These are phyloP conservation scores for Sarocladiaceae sp. DNA, from an alignment of 2,329 filamentous ascomycete genomes.

Conservation along the genomic window DNA sequence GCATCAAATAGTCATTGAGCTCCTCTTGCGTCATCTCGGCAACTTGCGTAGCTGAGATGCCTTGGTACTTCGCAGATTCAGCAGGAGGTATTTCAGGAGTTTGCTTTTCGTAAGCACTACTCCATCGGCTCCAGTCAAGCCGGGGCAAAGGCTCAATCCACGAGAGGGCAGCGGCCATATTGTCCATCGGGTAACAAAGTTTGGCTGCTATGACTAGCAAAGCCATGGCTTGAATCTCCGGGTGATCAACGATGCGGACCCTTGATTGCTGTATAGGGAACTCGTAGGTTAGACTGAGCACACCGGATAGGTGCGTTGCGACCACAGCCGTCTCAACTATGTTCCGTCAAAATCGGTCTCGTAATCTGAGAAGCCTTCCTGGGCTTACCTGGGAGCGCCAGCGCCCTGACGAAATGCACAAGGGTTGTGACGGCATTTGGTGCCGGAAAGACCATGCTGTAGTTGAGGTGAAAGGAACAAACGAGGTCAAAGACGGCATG, in stretches of 20 bases:
- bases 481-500: constrained; percentile 54
- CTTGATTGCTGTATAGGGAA: constrained; percentile 44
- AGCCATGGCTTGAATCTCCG: constrained; percentile 68
- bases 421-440: constrained; percentile 65
- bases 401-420: constrained; percentile 61
- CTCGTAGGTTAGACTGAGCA: constrained; percentile 43
- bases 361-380: too few species aligned
- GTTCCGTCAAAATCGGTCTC: constrained; percentile 19
- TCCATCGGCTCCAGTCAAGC: constrained; percentile 71
- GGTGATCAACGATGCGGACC: constrained; percentile 51
- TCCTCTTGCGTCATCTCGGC: constrained; percentile 53
- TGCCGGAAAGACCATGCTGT: constrained; percentile 51
- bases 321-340: constrained; percentile 46
- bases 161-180: constrained; percentile 33
- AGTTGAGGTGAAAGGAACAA: constrained; percentile 58
- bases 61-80: constrained; percentile 30
- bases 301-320: constrained; percentile 37
- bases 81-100: constrained; percentile 9
- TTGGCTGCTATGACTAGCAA: constrained; percentile 73
- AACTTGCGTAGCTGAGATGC: constrained; percentile 56
- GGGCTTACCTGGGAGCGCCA: constrained; percentile 65
- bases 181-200: constrained; percentile 69
- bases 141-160: constrained; percentile 12
- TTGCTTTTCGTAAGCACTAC: constrained; percentile 11
- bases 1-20: constrained; percentile 59